Evolutionary conservation across 1,284 basidiomycete genomes (phyloP).

Genomic region (Tylopilus orsonianus): DNA sequence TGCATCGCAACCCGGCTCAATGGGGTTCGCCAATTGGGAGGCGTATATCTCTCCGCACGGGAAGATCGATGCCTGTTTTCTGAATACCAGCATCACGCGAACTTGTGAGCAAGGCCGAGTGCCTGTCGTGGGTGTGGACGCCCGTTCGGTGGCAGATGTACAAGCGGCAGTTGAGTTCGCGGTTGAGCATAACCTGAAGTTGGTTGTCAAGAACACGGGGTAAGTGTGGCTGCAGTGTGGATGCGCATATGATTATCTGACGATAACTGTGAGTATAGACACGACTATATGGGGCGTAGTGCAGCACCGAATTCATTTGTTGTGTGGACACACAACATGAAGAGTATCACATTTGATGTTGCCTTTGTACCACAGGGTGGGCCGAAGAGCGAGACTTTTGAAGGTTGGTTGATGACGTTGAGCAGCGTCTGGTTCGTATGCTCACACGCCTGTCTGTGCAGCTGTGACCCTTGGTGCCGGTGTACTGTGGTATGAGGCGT

Average conservation of each 20-base stretch:
- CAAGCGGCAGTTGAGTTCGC: conserved; percentile 36
- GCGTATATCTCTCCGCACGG: conserved; percentile 40
- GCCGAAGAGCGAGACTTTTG: conserved; percentile 14
- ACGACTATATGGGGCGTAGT: conserved; percentile 42
- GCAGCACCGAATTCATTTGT: conserved; percentile 37
- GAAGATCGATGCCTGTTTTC: conserved; percentile 35
- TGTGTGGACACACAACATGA: conserved; percentile 42
- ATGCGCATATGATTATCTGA: not conserved
- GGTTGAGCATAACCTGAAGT: conserved; percentile 39
- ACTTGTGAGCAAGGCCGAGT: conserved; percentile 17
- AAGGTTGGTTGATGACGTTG: conserved; percentile 9
- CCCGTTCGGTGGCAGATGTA: conserved; percentile 37
- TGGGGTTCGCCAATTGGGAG: conserved; percentile 43
- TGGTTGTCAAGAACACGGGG: conserved; percentile 53
- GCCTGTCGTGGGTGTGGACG: conserved; percentile 25
- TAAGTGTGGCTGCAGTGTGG: conserved; percentile 12
- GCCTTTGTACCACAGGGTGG: conserved; percentile 37
- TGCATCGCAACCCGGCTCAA: conserved; percentile 40
- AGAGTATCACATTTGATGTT: conserved; percentile 33
- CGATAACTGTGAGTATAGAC: conserved; percentile 16
- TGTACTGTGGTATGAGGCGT: conserved; percentile 47
- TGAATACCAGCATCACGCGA: conserved; percentile 13
- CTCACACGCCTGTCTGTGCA: conserved; percentile 8
- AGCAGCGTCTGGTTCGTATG: not conserved
- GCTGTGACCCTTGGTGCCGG: conserved; percentile 45